Conservation (phyloP, 2,329 filamentous ascomycete species). For the Calcarisporium arbuscula region DNA sequence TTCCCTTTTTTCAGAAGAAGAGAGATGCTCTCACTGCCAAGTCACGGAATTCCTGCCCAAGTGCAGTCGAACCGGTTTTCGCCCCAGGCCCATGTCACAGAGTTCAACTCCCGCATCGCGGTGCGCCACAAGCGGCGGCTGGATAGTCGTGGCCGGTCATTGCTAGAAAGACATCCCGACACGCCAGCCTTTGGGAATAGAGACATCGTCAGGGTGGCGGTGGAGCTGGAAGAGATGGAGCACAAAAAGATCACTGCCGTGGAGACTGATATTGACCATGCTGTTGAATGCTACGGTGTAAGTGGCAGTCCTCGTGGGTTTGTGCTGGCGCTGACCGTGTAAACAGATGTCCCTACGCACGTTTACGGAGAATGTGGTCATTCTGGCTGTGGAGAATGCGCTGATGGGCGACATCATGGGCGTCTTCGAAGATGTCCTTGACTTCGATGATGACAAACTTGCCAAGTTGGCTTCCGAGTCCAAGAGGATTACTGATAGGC, state of each 20-base stretch:
- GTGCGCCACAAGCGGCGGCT: background rate
- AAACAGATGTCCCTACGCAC: constrained; percentile 3
- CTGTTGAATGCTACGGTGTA: constrained; percentile 5
- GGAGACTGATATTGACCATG: constrained; percentile 4
- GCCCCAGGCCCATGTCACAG: background rate
- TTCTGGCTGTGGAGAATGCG: constrained; percentile 5
- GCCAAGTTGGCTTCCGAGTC: background rate
- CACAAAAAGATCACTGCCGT: constrained; percentile 1
- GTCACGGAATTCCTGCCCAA: background rate
- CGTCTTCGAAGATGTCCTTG: no score
- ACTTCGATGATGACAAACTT: no score
- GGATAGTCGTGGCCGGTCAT: no score
- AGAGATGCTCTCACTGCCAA: background rate
- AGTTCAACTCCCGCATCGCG: constrained; percentile 1
- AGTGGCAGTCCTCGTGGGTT: background rate
- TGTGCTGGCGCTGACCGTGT: background rate
- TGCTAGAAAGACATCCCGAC: no score
- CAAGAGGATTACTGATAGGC: background rate
- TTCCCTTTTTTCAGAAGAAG: constrained; percentile 1
- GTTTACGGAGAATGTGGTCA: constrained; percentile 5
- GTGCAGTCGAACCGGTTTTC: background rate
- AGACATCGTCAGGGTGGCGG: background rate
- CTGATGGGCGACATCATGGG: background rate
- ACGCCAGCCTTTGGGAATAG: background rate
- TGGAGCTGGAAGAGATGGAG: background rate